These are phyloP conservation scores for Emmonsiellopsis sp. DNA, from an alignment of 2,329 filamentous ascomycete species.

Conservation along the genomic window DNA sequence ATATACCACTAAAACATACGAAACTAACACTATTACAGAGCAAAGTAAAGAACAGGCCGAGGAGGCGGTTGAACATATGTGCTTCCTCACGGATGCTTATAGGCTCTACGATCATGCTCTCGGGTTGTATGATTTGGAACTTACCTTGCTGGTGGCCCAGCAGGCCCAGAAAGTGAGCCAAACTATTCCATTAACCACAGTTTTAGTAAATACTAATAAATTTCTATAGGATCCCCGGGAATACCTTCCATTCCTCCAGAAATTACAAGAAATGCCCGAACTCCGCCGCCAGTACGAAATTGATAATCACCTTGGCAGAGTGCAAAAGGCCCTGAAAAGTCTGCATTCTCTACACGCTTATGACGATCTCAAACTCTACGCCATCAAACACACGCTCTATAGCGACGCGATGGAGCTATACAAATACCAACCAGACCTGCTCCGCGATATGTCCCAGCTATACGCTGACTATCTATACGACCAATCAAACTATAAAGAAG, in stretches of 20 bases:
- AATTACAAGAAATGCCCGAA: conserved; percentile 64
- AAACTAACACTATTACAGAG: conserved; percentile 26
- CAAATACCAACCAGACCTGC: conserved; percentile 64
- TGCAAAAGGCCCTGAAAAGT: conserved; percentile 66
- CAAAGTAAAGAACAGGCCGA: conserved; percentile 67
- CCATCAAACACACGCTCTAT: conserved; percentile 71
- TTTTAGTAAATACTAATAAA: neutral
- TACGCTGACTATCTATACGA: conserved; percentile 72
- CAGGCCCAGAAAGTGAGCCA: conserved; percentile 68
- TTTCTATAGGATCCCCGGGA: conserved; percentile 64
- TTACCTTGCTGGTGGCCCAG: conserved; percentile 84
- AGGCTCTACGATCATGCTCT: conserved; percentile 83
- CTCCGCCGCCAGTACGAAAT: conserved; percentile 71
- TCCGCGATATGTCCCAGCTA: conserved; percentile 60
- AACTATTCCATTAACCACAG: neutral
- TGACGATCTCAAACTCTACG: conserved; percentile 69
- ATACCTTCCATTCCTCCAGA: conserved; percentile 89
- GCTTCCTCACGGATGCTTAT: conserved; percentile 91
- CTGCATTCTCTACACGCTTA: conserved; percentile 66
- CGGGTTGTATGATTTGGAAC: conserved; percentile 82
- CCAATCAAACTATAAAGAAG: conserved; percentile 71
- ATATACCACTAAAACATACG: neutral
- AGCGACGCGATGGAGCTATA: conserved; percentile 68
- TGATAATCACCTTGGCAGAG: conserved; percentile 74
- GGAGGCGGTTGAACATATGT: conserved; percentile 89